phyloP scores from a whole-genome alignment of 495 filamentous ascomycete genomes.

The Ascodesmis nigricans region DNA sequence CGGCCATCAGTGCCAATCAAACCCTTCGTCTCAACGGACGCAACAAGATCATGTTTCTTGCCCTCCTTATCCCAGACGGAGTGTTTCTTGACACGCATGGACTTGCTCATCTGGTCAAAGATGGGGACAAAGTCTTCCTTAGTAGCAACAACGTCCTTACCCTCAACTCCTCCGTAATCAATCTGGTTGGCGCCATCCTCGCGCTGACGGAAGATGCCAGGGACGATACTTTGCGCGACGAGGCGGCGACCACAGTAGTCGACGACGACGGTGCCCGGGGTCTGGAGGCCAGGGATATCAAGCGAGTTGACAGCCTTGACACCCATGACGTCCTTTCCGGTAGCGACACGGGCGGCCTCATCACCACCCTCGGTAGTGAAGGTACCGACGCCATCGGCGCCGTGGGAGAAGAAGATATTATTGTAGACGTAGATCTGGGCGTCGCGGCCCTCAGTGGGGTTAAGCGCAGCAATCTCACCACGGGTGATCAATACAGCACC shows the following conservation, averaged over 20 bases:
- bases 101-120: constrained; percentile 76
- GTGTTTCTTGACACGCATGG: constrained; percentile 77
- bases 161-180: constrained; percentile 95
- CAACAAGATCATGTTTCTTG: constrained; percentile 76
- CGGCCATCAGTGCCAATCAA: constrained; percentile 89
- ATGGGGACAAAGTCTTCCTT: constrained; percentile 63
- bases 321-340: constrained; percentile 87
- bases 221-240: constrained; percentile 94
- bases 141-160: constrained; percentile 80
- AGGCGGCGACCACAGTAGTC: constrained; percentile 95
- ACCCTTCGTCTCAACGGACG: constrained; percentile 94
- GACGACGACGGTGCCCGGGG: constrained; percentile 84
- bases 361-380: constrained; percentile 93
- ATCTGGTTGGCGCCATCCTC: constrained; percentile 96
- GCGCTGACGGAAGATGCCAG: constrained; percentile 96
- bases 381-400: constrained; percentile 90
- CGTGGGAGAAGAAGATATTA: constrained; percentile 98
- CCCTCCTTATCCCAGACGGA: constrained; percentile 94
- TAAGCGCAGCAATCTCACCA: constrained; percentile 86
- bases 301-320: constrained; percentile 91
- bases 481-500: constrained; percentile 85
- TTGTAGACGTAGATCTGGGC: constrained; percentile 99
- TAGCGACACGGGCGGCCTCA: constrained; percentile 87
- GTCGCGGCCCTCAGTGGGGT: constrained; percentile 77
- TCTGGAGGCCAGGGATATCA: constrained; percentile 82